Percentiles rank a stretch among this genome's conserved stretches.
These are phyloP conservation scores for Sugiyamaella mastotermitis DNA, from an alignment of 805 yeast species.

Conservation along the genomic window DNA sequence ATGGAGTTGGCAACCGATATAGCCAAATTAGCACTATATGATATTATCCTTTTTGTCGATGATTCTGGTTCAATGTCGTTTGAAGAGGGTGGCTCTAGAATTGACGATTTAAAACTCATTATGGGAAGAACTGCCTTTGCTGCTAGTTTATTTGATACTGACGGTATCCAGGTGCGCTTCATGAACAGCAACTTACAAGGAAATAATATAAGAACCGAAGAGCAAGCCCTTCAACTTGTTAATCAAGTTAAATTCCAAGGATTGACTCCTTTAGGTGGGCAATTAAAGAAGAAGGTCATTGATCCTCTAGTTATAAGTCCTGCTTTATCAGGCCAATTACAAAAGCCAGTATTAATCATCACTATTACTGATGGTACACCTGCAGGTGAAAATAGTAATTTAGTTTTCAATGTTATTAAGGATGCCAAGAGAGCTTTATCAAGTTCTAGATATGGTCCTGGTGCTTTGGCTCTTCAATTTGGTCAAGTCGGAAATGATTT, in stretches of 20 bases:
- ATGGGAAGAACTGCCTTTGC: constrained; percentile 25
- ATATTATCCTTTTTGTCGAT: constrained; percentile 26
- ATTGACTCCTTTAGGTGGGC: constrained; percentile 26
- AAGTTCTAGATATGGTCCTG: constrained; percentile 24
- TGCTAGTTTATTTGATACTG: constrained; percentile 26
- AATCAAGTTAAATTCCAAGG: constrained; percentile 23
- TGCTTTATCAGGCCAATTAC: constrained; percentile 18
- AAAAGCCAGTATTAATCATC: constrained; percentile 27
- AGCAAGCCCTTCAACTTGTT: constrained; percentile 22
- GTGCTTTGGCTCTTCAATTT: constrained; percentile 28
- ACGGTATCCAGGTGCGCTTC: constrained; percentile 29
- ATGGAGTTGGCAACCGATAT: constrained; percentile 26
- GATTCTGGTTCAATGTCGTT: constrained; percentile 31
- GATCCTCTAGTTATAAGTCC: constrained; percentile 26
- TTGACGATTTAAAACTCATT: constrained; percentile 28
- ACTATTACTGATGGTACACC: constrained; percentile 29
- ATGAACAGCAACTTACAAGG: constrained; percentile 25
- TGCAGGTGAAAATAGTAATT: constrained; percentile 25
- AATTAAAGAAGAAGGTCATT: constrained; percentile 22
- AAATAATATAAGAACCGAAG: constrained; percentile 21
- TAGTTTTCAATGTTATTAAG: constrained; percentile 21
- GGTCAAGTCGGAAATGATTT: constrained; percentile 30
- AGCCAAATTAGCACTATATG: constrained; percentile 27
- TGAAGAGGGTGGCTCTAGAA: constrained; percentile 29
- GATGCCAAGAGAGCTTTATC: constrained; percentile 21